Base-by-base conservation (phyloP, 2,329 filamentous ascomycete species). In the Monosporascus cannonballus region DNA sequence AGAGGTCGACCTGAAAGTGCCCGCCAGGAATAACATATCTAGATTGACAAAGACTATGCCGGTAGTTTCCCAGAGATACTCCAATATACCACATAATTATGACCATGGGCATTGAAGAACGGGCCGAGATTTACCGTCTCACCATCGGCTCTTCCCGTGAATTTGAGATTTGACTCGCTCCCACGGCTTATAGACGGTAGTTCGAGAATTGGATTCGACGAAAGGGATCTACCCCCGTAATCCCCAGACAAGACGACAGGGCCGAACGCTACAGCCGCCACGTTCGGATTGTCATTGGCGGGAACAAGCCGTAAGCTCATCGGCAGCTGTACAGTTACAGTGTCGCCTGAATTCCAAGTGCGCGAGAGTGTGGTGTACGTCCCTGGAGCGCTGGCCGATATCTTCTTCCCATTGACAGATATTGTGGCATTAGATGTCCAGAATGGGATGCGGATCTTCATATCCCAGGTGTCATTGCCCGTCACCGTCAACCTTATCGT, bases 181-280 rank as follows among this genome's bases (percentile, higher is more conserved):
- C 53, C 61, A 22, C 59, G 59, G 53, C 59, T 59, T 1, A 73
- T 53, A 4, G 61, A 67, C 1, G 51, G 56, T 18, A 74, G 38
- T 15, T 64, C 57, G 9, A 74, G 57, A 0, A 53, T 60, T 0
- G 72, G 72, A 3, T 64, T 58, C 2, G 54, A 47, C 6, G 48
- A 50, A 5, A 72, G 42, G 0, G 56, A 49, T 2, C 47, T 48
- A 17, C 62, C 61, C 1, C 75, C 74, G 50, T 79, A 78, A 52
- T 78, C 73, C 0, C 72, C 77, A 1, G 69, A 64, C 17, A 79
- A 57, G 4, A 79, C 61, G 0, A 71, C 69, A 0, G 76, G 77
- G 0, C 77, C 77, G 50, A 71, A 79, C 0, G 75, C 73, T 11
- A 79, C 46, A 0, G 76, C 76, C 2, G 71, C 75, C 2, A 78